phyloP scores from a whole-genome alignment of 2,329 filamentous ascomycete species.

The Cytospora mali region DNA sequence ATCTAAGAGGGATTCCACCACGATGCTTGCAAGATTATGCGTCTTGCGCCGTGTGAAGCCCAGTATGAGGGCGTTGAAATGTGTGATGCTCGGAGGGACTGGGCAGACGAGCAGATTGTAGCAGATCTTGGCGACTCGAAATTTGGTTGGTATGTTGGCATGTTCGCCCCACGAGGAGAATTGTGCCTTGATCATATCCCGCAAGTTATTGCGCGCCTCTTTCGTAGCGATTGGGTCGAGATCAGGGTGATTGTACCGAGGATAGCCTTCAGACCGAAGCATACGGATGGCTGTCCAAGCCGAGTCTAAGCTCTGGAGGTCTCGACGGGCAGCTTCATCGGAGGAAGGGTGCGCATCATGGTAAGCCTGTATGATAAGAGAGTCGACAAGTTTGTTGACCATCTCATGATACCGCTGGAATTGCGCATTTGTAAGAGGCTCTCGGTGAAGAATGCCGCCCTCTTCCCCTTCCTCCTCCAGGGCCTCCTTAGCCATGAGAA shows the following conservation, averaged over 20 bases:
- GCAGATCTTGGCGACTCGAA: conserved; percentile 51
- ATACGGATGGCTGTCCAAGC: conserved; percentile 37
- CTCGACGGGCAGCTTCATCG: conserved; percentile 25
- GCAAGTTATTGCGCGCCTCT: conserved; percentile 31
- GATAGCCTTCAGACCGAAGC: conserved; percentile 40
- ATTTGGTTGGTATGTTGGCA: conserved; percentile 29
- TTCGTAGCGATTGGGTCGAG: conserved; percentile 30
- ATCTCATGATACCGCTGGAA: conserved; percentile 29
- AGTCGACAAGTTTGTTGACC: conserved; percentile 37
- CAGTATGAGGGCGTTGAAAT: conserved; percentile 71
- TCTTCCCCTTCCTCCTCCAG: conserved; percentile 15
- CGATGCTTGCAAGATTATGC: conserved; percentile 53
- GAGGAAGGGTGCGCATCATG: conserved; percentile 31
- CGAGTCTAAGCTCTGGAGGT: conserved; percentile 37
- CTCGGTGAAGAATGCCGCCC: conserved; percentile 23
- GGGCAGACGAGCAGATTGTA: conserved; percentile 68
- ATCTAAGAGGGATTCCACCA: conserved; percentile 55
- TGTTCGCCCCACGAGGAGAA: conserved; percentile 34
- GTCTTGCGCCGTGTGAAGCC: conserved; percentile 59
- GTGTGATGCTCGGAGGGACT: conserved; percentile 66
- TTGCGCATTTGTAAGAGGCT: conserved; percentile 31
- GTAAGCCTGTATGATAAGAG: conserved; percentile 36
- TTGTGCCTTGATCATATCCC: conserved; percentile 33
- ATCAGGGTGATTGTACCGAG: conserved; percentile 34
- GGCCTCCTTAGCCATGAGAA: conserved; percentile 12